Evolutionary conservation across 768 basidiomycete species (phyloP), one percentile per base, ranked within the genome.

Genomic region (Tylopilus felleus): DNA sequence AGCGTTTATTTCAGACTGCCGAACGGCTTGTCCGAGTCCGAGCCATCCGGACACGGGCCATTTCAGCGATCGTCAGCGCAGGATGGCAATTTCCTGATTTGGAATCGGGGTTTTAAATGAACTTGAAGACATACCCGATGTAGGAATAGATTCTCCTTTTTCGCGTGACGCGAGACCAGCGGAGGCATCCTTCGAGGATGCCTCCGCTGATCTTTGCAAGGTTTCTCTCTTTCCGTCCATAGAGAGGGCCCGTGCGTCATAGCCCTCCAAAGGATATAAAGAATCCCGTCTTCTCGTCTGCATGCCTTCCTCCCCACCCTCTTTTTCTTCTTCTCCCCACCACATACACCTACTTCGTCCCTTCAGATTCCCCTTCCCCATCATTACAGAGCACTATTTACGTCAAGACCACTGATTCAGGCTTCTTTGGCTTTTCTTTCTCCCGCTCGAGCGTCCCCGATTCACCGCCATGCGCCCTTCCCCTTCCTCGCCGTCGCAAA

Each of bases 181-280:
- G 56, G 58, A 63, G 63, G 57, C 35, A 47, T 58, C 25, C 66
- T 69, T 56, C 53, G 35, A 58, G 59, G 44, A 62, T 61, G 54
- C 60, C 59, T 62, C 42, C 45, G 59, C 51, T 52, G 33, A 58
- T 65, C 55, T 45, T 23, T 33, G 47, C 48, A 35, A 17, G 64
- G 69, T 29, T 41, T 40, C 17, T 38, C 35, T 43, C 56, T 53
- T 70, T 59, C 67, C 58, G 56, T 51, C 35, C 55, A 39, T 31
- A 48, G 58, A 54, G 14, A 0, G 53, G 70, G 70, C 56, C 62
- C 64, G 68, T 70, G 68, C 68, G 65, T 64, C 64, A 56, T 58
- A 31, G 25, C 42, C 53, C 58, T 14, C 27, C 51, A 48, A 56
- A 33, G 52, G 52, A 61, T 69, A 69, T 70, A 68, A 66, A 60